phyloP scores from a whole-genome alignment of 306 rosid genomes.

The Arachis stenosperma region DNA sequence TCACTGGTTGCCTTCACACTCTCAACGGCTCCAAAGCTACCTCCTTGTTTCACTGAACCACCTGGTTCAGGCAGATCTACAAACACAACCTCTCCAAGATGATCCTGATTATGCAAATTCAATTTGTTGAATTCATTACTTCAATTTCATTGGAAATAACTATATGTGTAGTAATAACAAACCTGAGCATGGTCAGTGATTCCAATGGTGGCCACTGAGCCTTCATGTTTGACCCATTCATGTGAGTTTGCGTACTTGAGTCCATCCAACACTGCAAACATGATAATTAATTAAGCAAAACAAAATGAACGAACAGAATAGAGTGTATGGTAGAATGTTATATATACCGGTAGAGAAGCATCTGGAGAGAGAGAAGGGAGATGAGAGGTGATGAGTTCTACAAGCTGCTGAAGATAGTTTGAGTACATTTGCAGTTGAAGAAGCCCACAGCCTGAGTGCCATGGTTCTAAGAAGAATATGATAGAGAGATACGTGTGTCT shows the following conservation, averaged over 20 bases:
- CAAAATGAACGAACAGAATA: no score
- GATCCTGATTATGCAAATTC: constrained; percentile 53
- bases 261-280: constrained; percentile 77
- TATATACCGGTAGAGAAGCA: constrained; percentile 76
- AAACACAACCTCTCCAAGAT: constrained; percentile 95
- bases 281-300: neutral
- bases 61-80: constrained; percentile 91
- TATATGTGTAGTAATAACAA: no score
- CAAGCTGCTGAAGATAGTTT: constrained; percentile 63
- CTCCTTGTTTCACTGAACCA: constrained; percentile 52
- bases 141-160: no score
- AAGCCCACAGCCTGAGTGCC: constrained; percentile 98
- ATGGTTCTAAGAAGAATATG: constrained; percentile 26
- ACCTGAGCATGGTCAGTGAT: constrained; percentile 97
- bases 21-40: constrained; percentile 87
- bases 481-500: neutral
- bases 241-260: constrained; percentile 92
- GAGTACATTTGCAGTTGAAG: constrained; percentile 92
- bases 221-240: constrained; percentile 99
- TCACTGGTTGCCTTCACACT: constrained; percentile 99
- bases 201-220: constrained; percentile 83
- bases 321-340: no score
- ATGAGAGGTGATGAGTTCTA: constrained; percentile 58
- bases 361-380: constrained; percentile 72
- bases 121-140: neutral